Evolutionary conservation across 2,329 filamentous ascomycete genomes (phyloP), one percentile per base, ranked within the genome.

Genomic region (Grosmannia penicillata): DNA sequence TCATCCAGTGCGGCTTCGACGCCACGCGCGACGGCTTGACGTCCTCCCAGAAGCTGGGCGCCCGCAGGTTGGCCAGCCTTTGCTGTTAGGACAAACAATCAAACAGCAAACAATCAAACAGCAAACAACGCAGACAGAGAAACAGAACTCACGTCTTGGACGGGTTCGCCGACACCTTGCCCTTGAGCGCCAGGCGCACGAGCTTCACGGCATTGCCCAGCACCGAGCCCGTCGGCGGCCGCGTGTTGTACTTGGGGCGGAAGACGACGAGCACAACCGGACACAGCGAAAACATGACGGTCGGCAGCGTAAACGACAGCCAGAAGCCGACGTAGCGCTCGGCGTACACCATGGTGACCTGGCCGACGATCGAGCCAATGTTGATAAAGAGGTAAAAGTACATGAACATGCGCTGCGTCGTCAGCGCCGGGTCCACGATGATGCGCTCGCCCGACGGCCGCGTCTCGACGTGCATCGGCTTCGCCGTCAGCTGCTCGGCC

Each of bases 321-420:
- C 72, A 85, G 59, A 82, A 85, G 9, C 81, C 81, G 28, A 84
- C 68, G 40, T 82, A 78, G 48, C 79, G 73, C 58, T 84, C 80
- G 1, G 73, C 74, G 49, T 82, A 84, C 4, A 74, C 76, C 77
- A 80, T 81, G 50, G 60, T 62, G 41, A 80, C 63, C 56, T 76
- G 75, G 11, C 70, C 76, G 21, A 66, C 42, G 26, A 80, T 61
- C 5, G 77, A 72, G 30, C 81, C 81, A n/a, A 80, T 55, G 49
- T 83, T 83, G 59, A 82, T 79, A 55, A 76, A 68, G 39, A 80
- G 62, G 53, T 66, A 66, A 45, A 65, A 66, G 56, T 75, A 78
- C 45, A 79, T 63, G 57, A 77, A 82, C 54, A 82, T 72, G 32
- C 78, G 70, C 4, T 70, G 70, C 45, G 78, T 66, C 33, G 78